Evolutionary conservation across 2,329 filamentous ascomycete species (phyloP).

Genomic region (Bisporella sp.): DNA sequence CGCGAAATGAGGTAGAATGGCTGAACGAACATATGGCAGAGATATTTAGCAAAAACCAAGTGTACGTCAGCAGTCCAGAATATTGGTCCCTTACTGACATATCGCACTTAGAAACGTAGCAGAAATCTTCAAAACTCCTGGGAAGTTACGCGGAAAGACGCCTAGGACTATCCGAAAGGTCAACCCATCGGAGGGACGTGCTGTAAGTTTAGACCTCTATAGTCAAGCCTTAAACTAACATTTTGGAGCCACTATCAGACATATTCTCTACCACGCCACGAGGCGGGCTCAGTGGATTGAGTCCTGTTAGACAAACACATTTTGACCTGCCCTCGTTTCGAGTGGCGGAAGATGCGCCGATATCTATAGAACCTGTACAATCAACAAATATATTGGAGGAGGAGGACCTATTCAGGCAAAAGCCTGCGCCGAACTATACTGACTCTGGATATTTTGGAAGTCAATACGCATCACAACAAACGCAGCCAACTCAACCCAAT

Average conservation of each 20-base stretch:
- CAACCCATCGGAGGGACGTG: constrained; percentile 49
- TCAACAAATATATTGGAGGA: constrained; percentile 2
- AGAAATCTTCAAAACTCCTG: constrained; percentile 93
- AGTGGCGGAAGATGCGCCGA: constrained; percentile 46
- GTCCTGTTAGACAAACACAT: constrained; percentile 29
- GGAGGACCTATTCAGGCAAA: constrained; percentile 14
- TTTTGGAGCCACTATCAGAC: constrained; percentile 48
- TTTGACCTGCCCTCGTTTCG: constrained; percentile 42
- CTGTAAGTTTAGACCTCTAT: constrained; percentile 41
- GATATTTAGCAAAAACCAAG: constrained; percentile 78
- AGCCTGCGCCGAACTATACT: constrained; percentile 24
- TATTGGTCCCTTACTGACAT: too few species aligned
- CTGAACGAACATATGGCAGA: constrained; percentile 97
- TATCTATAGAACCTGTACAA: constrained; percentile 6
- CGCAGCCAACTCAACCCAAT: constrained; percentile 11
- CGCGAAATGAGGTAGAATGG: constrained; percentile 93
- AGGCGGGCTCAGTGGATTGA: constrained; percentile 37
- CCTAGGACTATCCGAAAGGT: constrained; percentile 63
- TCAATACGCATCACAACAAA: constrained; percentile 31
- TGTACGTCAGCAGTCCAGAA: constrained; percentile 51
- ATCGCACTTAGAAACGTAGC: constrained; percentile 63
- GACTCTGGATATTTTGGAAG: constrained; percentile 72
- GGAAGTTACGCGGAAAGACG: constrained; percentile 75
- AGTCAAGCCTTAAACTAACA: constrained; percentile 14
- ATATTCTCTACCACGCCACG: constrained; percentile 50